Conservation (phyloP, 345 rosid genomes). For the Triadica sebifera region DNA sequence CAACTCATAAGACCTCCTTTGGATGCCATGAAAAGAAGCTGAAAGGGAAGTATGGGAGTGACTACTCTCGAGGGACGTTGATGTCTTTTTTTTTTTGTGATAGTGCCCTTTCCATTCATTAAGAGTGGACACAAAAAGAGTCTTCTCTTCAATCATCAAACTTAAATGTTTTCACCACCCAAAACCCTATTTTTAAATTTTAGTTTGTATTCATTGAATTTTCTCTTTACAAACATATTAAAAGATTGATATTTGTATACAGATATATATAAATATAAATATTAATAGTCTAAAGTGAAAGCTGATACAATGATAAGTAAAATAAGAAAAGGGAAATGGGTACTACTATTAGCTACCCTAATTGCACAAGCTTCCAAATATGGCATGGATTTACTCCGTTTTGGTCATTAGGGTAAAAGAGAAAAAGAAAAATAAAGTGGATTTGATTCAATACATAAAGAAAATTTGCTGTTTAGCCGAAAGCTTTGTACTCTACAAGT, state of each 20-base stretch:
- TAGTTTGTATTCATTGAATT: no score
- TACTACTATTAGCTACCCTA: neutral
- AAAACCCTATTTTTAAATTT: no score
- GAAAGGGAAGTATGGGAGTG: slow-evolving; percentile 24
- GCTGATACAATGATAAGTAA: neutral
- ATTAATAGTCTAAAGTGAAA: neutral
- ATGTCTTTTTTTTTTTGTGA: slow-evolving; percentile 34
- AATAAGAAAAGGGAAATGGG: neutral
- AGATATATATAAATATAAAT: no score
- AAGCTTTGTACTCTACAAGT: slow-evolving; percentile 7
- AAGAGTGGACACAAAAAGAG: slow-evolving; percentile 45
- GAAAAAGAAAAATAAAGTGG: no score
- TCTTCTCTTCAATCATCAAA: slow-evolving; percentile 44
- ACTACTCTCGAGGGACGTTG: slow-evolving; percentile 49
- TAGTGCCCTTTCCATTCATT: slow-evolving; percentile 30
- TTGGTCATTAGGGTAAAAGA: neutral
- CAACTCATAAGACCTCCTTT: slow-evolving; percentile 41
- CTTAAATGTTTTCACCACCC: no score
- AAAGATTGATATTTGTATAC: no score
- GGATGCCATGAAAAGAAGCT: slow-evolving; percentile 55
- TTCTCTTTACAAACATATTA: no score
- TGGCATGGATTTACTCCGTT: neutral
- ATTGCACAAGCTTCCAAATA: slow-evolving; percentile 7
- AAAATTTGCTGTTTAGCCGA: slow-evolving; percentile 17
- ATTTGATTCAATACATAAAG: neutral